Base-by-base conservation (phyloP, 2,329 filamentous ascomycete genomes). In the Alternaria gaisen region DNA sequence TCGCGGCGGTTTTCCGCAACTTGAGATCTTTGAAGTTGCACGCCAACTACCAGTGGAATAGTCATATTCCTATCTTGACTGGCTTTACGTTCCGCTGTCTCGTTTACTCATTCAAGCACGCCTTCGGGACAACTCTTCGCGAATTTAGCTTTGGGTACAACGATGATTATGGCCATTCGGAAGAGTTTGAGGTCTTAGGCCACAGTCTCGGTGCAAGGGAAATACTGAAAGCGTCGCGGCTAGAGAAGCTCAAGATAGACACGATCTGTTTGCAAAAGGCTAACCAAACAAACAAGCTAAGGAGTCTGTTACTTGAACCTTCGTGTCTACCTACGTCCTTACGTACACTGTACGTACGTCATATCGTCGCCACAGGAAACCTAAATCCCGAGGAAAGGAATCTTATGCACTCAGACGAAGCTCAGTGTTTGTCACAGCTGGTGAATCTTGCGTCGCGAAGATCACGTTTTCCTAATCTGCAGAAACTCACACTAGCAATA, bases 331-430 rank as follows among this genome's bases (percentile, higher is more conserved):
- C 61, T 36, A 14, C 44, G 20, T 58, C 58, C 16, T 40, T 64
- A 22, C 58, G 51, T 11, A 61, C 40, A 32, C 22, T 64, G 1
- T 64, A 64, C n/a, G 11, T 64, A 11, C 58, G 61, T 20, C 61
- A 64, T 41, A 12, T 56, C 6, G 53, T 60, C 5, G 41, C 47
- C 4, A 12, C 32, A 16, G 60, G 44, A 30, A 59, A 51, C 40
- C 22, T 62, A 14, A 53, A 53, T 12, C 56, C 51, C 6, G 32
- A 11, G 9, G 56, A 59, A 28, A 48, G 40, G 41, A 60, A 62
- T 8, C 32, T 62, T 11, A 63, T 63, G 60, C 47, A 63, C 14
- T 60, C 60, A 16, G 56, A 63, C 16, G 60, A 63, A 47, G 52
- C 60, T 20, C 60, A 63, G 38, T 63, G 59, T 51, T 50, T 61